A percentile compares a stretch with the other conserved stretches of the same genome.
phyloP scores from a whole-genome alignment of 2,329 filamentous ascomycete species.

The Alternaria postmessia region DNA sequence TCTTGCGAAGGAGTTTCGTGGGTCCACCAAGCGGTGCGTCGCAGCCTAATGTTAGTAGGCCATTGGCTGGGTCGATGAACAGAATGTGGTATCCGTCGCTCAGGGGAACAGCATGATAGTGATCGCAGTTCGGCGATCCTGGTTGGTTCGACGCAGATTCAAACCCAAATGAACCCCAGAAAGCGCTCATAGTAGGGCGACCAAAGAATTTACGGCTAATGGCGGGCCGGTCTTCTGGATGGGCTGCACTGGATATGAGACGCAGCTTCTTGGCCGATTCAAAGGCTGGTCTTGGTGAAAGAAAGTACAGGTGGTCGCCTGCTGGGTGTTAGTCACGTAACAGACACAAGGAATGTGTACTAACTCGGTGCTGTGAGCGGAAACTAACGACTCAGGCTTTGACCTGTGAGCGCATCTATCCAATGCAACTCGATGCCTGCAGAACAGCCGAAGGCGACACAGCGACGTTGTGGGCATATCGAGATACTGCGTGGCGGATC shows the following conservation, averaged over 20 bases:
- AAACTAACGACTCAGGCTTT: slow-evolving; percentile 64
- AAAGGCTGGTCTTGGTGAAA: slow-evolving; percentile 61
- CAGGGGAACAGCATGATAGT: slow-evolving; percentile 70
- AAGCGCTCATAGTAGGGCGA: slow-evolving; percentile 24
- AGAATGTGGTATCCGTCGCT: slow-evolving; percentile 72
- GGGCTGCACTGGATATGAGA: slow-evolving; percentile 68
- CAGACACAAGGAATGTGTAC: neutral
- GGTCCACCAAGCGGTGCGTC: slow-evolving; percentile 66
- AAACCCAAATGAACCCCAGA: slow-evolving; percentile 35
- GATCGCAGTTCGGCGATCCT: slow-evolving; percentile 55
- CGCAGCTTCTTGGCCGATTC: slow-evolving; percentile 66
- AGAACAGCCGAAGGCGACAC: slow-evolving; percentile 71
- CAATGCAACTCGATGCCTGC: slow-evolving; percentile 71
- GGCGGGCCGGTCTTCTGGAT: slow-evolving; percentile 46
- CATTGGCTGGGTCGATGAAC: slow-evolving; percentile 68
- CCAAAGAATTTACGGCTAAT: slow-evolving; percentile 35
- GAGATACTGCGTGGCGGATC: slow-evolving; percentile 71
- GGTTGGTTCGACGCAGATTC: slow-evolving; percentile 21
- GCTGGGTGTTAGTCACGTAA: neutral
- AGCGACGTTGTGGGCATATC: slow-evolving; percentile 70
- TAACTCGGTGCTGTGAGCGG: slow-evolving; percentile 61
- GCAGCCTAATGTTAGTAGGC: slow-evolving; percentile 66
- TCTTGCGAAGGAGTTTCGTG: slow-evolving; percentile 66
- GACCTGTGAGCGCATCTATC: slow-evolving; percentile 59
- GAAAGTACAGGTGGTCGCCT: slow-evolving; percentile 65